These are phyloP conservation scores for Strigomonas oncopelti DNA, from an alignment of 208 protist species.

Conservation along the genomic window DNA sequence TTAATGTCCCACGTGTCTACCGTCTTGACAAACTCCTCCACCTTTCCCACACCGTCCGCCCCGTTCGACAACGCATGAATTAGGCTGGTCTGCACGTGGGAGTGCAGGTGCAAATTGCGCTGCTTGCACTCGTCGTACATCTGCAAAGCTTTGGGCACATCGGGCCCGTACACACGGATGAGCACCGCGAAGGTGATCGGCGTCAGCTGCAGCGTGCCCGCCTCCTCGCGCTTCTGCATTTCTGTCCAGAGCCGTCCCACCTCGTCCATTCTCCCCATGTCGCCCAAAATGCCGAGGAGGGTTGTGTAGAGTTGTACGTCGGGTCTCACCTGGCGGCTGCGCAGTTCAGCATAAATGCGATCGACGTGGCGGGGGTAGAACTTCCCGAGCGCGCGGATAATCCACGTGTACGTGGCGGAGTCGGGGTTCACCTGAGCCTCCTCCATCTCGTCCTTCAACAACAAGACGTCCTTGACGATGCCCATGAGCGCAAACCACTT, in stretches of 20 bases:
- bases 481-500: slow-evolving; percentile 87
- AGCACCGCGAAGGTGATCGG: slow-evolving; percentile 74
- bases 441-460: slow-evolving; percentile 57
- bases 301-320: slow-evolving; percentile 81
- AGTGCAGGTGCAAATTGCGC: slow-evolving; percentile 62
- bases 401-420: slow-evolving; percentile 76
- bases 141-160: slow-evolving; percentile 39
- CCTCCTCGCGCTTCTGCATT: slow-evolving; percentile 65
- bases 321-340: slow-evolving; percentile 44
- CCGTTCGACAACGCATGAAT: slow-evolving; percentile 50
- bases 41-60: slow-evolving; percentile 3
- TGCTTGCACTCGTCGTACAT: slow-evolving; percentile 66
- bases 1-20: slow-evolving; percentile 68
- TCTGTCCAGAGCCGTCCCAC: slow-evolving; percentile 56
- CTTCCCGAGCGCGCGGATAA: slow-evolving; percentile 71
- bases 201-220: slow-evolving; percentile 73
- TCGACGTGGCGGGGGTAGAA: slow-evolving; percentile 83
- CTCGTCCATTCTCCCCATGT: slow-evolving; percentile 45
- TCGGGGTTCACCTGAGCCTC: slow-evolving; percentile 46
- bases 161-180: slow-evolving; percentile 57
- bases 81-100: slow-evolving; percentile 82
- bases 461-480: slow-evolving; percentile 83
- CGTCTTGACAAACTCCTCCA: slow-evolving; percentile 48
- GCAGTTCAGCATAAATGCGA: slow-evolving; percentile 64
- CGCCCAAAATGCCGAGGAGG: slow-evolving; percentile 77